Evolutionary conservation across 257 asterid genomes (phyloP).

Genomic region (Salvia hispanica): DNA sequence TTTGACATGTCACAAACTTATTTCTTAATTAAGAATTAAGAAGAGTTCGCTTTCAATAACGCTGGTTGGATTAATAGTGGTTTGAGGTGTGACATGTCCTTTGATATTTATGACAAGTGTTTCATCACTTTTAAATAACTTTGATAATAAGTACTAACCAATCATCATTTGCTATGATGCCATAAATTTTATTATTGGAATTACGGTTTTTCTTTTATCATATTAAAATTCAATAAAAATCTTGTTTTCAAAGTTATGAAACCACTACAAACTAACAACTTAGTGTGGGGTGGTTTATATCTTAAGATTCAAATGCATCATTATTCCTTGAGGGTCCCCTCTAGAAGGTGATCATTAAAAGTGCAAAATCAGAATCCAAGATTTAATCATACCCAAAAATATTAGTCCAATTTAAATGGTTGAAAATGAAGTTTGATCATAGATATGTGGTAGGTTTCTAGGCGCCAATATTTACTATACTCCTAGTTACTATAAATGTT

Average conservation of each 20-base stretch:
- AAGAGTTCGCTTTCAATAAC: conserved; percentile 27
- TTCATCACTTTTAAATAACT: conserved; percentile 29
- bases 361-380: conserved; percentile 25
- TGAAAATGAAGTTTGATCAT: background rate
- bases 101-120: conserved; percentile 27
- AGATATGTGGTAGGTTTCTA: background rate
- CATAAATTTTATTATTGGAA: conserved; percentile 27
- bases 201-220: conserved; percentile 29
- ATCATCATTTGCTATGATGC: conserved; percentile 35
- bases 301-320: conserved; percentile 37
- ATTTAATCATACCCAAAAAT: conserved; percentile 20
- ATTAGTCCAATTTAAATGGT: background rate
- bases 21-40: background rate
- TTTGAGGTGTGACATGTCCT: conserved; percentile 28
- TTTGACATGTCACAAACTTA: conserved; percentile 25
- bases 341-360: conserved; percentile 41
- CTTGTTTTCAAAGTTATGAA: conserved; percentile 55
- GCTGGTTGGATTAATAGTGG: conserved; percentile 13
- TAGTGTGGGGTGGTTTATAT: conserved; percentile 33
- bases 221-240: conserved; percentile 11
- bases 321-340: conserved; percentile 38
- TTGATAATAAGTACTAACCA: conserved; percentile 32
- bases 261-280: conserved; percentile 33
- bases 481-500: too few relatives aligned
- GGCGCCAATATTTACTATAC: background rate